These are phyloP conservation scores for Lipomyces sp. DNA, from an alignment of 805 yeast species.

Conservation along the genomic window DNA sequence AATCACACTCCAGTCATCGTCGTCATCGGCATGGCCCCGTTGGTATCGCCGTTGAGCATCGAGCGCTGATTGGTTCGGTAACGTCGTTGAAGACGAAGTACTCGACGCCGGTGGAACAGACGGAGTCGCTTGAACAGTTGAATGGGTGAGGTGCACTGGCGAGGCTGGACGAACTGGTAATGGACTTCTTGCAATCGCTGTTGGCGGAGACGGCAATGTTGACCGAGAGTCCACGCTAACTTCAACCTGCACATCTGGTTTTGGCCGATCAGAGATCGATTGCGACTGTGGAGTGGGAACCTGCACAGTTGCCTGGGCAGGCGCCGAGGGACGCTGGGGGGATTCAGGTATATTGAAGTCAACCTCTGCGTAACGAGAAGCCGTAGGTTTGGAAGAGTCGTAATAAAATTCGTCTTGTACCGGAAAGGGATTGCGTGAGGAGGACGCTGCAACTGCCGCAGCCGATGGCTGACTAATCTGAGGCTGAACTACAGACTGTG, in stretches of 20 bases:
- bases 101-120: constrained; percentile 22
- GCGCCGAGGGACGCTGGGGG: neutral
- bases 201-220: neutral
- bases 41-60: constrained; percentile 45
- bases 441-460: neutral
- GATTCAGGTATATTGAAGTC: constrained; percentile 22
- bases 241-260: neutral
- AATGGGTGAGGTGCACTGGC: constrained; percentile 1
- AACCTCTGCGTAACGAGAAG: constrained; percentile 21
- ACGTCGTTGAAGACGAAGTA: constrained; percentile 17
- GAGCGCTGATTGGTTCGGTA: constrained; percentile 36
- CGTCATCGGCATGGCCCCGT: constrained; percentile 44
- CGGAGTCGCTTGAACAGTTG: constrained; percentile 7
- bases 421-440: constrained; percentile 33
- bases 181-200: too few relatives aligned
- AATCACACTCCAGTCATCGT: constrained; percentile 46
- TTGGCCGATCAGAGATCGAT: constrained; percentile 5
- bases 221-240: neutral
- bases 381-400: constrained; percentile 10
- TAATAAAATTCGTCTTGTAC: constrained; percentile 7
- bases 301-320: neutral
- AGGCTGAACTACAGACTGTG: constrained; percentile 20
- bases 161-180: neutral
- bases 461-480: constrained; percentile 3
- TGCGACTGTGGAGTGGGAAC: constrained; percentile 20